A percentile compares a stretch with the other conserved stretches of the same genome.
Conservation (phyloP, 2,329 filamentous ascomycete species). For the Aspergillus sojae region DNA sequence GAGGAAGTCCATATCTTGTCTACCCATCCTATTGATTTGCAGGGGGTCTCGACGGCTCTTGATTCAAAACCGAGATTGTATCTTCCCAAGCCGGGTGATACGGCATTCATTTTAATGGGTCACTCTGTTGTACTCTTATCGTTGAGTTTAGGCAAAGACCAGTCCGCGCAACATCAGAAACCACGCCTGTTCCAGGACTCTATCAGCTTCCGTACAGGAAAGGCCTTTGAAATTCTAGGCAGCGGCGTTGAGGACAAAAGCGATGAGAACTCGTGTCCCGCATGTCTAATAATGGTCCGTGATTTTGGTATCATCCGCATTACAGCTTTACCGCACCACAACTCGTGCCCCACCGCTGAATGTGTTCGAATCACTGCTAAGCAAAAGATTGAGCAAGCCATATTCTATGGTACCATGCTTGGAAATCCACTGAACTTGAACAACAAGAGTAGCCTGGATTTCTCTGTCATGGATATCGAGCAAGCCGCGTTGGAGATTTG, state of each 20-base stretch:
- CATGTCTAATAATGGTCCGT: constrained; percentile 58
- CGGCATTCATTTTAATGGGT: constrained; percentile 80
- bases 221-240: constrained; percentile 54
- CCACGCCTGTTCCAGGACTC: constrained; percentile 80
- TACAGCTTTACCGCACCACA: constrained; percentile 40
- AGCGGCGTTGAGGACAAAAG: constrained; percentile 49
- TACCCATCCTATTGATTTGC: constrained; percentile 69
- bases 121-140: constrained; percentile 78
- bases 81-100: constrained; percentile 75
- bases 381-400: constrained; percentile 88
- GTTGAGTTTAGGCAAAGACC: constrained; percentile 66
- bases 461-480: constrained; percentile 70
- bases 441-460: constrained; percentile 66
- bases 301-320: constrained; percentile 62
- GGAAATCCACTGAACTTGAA: constrained; percentile 89
- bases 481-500: constrained; percentile 78
- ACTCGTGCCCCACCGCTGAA: constrained; percentile 52
- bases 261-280: constrained; percentile 41
- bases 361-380: constrained; percentile 69
- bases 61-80: constrained; percentile 66
- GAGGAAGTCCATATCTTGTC: constrained; percentile 61
- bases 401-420: constrained; percentile 83
- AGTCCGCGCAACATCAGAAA: constrained; percentile 70
- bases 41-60: constrained; percentile 42
- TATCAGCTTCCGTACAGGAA: constrained; percentile 69